Base-by-base conservation (phyloP, 371 early-diverging fungal genomes). In the Mortierella sp. region DNA sequence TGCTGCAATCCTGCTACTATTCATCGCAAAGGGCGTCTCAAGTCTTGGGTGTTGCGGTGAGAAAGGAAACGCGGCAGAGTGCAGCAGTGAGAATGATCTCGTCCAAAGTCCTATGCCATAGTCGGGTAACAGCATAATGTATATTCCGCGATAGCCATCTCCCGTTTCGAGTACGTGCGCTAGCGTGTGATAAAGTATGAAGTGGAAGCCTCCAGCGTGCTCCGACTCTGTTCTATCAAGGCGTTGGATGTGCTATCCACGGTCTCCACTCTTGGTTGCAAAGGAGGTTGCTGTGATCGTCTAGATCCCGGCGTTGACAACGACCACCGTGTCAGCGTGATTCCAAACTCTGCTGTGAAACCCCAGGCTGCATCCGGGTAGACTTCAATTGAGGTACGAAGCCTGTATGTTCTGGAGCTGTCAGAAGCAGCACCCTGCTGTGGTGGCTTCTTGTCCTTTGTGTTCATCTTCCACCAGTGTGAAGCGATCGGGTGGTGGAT, bases 401-500 rank as follows among this genome's bases (percentile, higher is more conserved):
- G 64, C 31, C 78, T 56, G 41, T 61, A 76, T 0, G 67, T 52
- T 1, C 54, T 31, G 27, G 58, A 38, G 9, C 47, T 46, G 3
- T 30, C 26, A 4, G 43, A 9, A 16, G 55, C 12, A 34, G 16
- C 34, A 0, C 21, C 28, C 12, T 23, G 51, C 14, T 6, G n/a
- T 30, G 16, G 48, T 23, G 18, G 14, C 1, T 28, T 26, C 47
- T 27, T 46, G 9, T 57, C 51, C 9, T 24, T 24, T 10, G 4
- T 34, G 34, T 13, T 59, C 67, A 18, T 58, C 53, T 14, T 58
- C 58, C 9, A 76, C 50, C 3, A n/a, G 55, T 7, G 71, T 62
- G 30, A 76, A 76, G 28, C 70, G 78, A 34, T 76, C 71, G 1
- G 59, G 54, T 21, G 78, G 78, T 21, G 78, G 78, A 48, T 76